These are phyloP conservation scores for Chloris gayana DNA, from an alignment of 176 grass and related monocot genomes.

Conservation along the genomic window DNA sequence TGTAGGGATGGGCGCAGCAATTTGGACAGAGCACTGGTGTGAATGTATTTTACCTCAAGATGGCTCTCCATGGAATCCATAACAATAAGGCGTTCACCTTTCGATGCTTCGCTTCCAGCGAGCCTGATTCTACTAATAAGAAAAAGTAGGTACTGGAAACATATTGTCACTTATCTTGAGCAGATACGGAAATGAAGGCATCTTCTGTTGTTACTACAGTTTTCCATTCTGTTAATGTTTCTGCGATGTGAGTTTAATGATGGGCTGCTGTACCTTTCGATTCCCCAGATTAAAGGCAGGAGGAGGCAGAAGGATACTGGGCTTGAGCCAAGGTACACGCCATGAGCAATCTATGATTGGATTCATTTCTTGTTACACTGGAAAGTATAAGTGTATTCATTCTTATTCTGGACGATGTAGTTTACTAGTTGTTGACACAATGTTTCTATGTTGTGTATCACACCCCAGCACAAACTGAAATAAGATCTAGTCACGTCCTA, in stretches of 20 bases:
- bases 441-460: background rate
- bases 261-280: background rate
- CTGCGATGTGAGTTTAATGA: conserved; percentile 9
- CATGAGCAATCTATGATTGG: background rate
- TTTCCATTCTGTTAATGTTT: conserved; percentile 15
- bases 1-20: conserved; percentile 38
- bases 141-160: conserved; percentile 40
- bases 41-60: conserved; percentile 22
- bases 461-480: background rate
- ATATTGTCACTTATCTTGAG: background rate
- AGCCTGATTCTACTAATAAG: conserved; percentile 37
- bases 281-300: conserved; percentile 45
- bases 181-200: background rate
- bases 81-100: conserved; percentile 20
- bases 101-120: conserved; percentile 34
- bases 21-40: background rate
- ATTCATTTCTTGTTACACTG: background rate
- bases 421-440: background rate
- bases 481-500: background rate
- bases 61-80: conserved; percentile 8
- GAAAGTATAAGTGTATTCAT: background rate
- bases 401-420: background rate
- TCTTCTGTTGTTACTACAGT: background rate
- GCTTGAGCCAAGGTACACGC: conserved; percentile 37
- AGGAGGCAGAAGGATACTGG: conserved; percentile 47